These are phyloP conservation scores for Cutaneotrichosporon daszewskae DNA, from an alignment of 1,284 basidiomycete species.

Conservation along the genomic window DNA sequence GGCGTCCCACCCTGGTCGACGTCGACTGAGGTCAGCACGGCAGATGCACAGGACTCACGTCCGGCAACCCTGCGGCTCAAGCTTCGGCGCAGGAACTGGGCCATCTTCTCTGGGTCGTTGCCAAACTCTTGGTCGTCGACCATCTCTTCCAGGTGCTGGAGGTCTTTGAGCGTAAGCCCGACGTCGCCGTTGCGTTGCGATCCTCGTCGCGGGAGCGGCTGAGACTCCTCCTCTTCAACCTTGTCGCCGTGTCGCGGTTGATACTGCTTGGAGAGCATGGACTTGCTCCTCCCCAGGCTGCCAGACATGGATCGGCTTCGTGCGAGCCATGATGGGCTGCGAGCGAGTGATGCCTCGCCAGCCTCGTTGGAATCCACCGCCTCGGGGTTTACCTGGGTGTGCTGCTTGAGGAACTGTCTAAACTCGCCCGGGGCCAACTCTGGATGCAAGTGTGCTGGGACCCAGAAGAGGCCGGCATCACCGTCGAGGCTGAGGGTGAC, in stretches of 20 bases:
- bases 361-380: constrained; percentile 29
- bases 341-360: constrained; percentile 21
- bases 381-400: constrained; percentile 57
- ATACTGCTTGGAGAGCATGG: constrained; percentile 86
- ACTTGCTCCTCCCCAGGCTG: constrained; percentile 67
- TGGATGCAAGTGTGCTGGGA: constrained; percentile 90
- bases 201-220: constrained; percentile 58
- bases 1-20: constrained; percentile 18
- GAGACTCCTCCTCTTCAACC: constrained; percentile 60
- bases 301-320: constrained; percentile 46
- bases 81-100: constrained; percentile 76
- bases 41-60: constrained; percentile 55
- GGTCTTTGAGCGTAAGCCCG: constrained; percentile 80
- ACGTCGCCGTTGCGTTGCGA: constrained; percentile 60
- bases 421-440: constrained; percentile 97
- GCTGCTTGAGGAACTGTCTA: constrained; percentile 87
- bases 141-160: constrained; percentile 85
- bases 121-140: constrained; percentile 79
- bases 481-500: constrained; percentile 38
- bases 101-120: constrained; percentile 76
- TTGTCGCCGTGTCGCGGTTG: constrained; percentile 68
- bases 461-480: constrained; percentile 73
- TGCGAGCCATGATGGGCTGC: constrained; percentile 37
- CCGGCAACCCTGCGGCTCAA: constrained; percentile 77
- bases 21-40: constrained; percentile 8